Percentiles rank a stretch among this genome's conserved stretches.
Evolutionary conservation across 2,329 filamentous ascomycete species (phyloP).

Genomic region (Tolypocladium paradoxum): DNA sequence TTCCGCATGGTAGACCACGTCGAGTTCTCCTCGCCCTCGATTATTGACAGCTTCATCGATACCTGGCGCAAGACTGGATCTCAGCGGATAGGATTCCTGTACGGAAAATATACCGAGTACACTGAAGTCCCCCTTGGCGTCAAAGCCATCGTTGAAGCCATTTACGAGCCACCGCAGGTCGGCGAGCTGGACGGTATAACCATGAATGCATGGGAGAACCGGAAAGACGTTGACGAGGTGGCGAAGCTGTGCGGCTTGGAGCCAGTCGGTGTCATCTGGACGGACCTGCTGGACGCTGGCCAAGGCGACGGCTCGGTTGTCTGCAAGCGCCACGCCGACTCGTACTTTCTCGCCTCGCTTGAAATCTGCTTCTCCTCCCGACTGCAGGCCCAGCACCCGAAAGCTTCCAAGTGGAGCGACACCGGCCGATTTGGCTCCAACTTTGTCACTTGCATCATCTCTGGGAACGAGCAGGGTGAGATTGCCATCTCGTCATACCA

Average conservation of each 20-base stretch:
- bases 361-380: constrained; percentile 85
- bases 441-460: constrained; percentile 92
- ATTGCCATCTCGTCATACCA: constrained; percentile 90
- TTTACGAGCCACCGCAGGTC: constrained; percentile 90
- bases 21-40: constrained; percentile 75
- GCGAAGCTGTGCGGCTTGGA: constrained; percentile 77
- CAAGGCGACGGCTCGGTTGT: constrained; percentile 74
- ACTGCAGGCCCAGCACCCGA: constrained; percentile 78
- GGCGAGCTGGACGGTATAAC: constrained; percentile 84
- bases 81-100: constrained; percentile 82
- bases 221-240: constrained; percentile 69
- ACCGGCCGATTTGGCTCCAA: constrained; percentile 89
- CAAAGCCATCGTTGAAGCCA: constrained; percentile 92
- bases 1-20: constrained; percentile 98
- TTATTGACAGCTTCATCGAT: constrained; percentile 84
- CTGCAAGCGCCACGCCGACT: constrained; percentile 93
- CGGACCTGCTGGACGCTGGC: constrained; percentile 77
- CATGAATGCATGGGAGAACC: constrained; percentile 73
- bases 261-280: constrained; percentile 88
- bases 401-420: constrained; percentile 93
- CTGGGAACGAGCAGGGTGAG: constrained; percentile 80
- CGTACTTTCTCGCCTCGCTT: constrained; percentile 84
- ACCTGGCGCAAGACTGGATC: constrained; percentile 80
- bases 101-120: constrained; percentile 85
- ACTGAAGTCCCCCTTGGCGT: constrained; percentile 84